phyloP scores from a whole-genome alignment of 441 rosid species.

The Adansonia madagascariensis region DNA sequence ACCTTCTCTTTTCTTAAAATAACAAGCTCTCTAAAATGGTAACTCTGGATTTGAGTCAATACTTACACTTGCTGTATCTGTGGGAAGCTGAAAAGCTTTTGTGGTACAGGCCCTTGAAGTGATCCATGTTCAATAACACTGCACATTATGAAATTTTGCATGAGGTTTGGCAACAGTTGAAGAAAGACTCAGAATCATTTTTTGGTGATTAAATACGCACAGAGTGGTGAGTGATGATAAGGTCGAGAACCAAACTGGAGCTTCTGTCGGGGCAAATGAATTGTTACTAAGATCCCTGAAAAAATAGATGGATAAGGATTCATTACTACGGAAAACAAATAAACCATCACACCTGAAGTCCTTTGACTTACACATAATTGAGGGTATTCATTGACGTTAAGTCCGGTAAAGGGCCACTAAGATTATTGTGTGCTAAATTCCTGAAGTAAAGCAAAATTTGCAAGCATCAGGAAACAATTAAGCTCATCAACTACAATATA shows the following conservation, averaged over 20 bases:
- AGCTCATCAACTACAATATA: constrained; percentile 12
- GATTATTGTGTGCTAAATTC: constrained; percentile 76
- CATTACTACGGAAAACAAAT: constrained; percentile 15
- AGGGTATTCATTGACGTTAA: constrained; percentile 56
- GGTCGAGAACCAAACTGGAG: constrained; percentile 87
- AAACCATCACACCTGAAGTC: constrained; percentile 12
- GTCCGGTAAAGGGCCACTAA: constrained; percentile 81
- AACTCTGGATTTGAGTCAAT: neutral
- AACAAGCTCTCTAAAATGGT: neutral
- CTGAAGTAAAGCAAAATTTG: constrained; percentile 41
- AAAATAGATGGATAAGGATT: constrained; percentile 24
- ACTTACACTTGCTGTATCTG: constrained; percentile 92
- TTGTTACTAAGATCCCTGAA: constrained; percentile 91
- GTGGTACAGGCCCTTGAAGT: constrained; percentile 69
- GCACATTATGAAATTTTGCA: constrained; percentile 10
- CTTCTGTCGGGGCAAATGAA: constrained; percentile 67
- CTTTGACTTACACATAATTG: constrained; percentile 73
- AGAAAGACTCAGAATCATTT: constrained; percentile 1
- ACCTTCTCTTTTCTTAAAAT: constrained; percentile 1
- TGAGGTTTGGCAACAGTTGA: constrained; percentile 21
- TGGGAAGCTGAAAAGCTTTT: constrained; percentile 67
- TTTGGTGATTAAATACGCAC: constrained; percentile 47
- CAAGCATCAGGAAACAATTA: neutral
- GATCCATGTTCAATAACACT: constrained; percentile 82
- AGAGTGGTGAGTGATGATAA: constrained; percentile 79